Conservation (phyloP, 2,329 filamentous ascomycete species). For the Monosporascus sp. region DNA sequence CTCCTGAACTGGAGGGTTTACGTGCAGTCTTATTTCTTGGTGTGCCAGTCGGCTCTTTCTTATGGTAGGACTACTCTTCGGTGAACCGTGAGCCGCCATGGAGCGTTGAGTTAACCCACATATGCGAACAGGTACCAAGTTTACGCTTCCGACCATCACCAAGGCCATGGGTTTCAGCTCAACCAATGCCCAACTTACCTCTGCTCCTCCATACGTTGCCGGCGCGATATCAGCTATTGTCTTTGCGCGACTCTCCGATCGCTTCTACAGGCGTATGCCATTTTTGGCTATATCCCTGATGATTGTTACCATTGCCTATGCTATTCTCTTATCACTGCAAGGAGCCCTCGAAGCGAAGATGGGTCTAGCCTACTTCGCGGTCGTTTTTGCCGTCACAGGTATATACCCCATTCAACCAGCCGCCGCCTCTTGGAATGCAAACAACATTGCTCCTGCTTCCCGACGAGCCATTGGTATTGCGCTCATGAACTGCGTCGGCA, state of each 20-base stretch:
- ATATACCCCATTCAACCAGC: constrained; percentile 63
- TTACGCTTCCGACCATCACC: constrained; percentile 29
- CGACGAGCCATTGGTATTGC: constrained; percentile 34
- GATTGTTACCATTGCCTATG: constrained; percentile 58
- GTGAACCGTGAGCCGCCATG: not conserved
- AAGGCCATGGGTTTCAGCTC: constrained; percentile 30
- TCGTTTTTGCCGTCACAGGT: constrained; percentile 62
- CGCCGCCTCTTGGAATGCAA: constrained; percentile 63
- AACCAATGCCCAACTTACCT: constrained; percentile 41
- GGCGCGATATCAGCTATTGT: constrained; percentile 59
- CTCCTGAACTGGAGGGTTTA: constrained; percentile 10
- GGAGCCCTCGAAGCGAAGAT: constrained; percentile 37
- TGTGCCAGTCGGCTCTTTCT: constrained; percentile 20
- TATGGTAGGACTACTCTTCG: constrained; percentile 14
- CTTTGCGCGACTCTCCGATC: constrained; percentile 59
- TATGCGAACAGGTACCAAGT: constrained; percentile 19
- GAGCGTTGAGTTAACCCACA: not conserved
- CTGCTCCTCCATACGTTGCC: constrained; percentile 53
- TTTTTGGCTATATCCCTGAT: constrained; percentile 59
- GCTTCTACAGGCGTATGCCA: constrained; percentile 57
- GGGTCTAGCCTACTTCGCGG: constrained; percentile 59
- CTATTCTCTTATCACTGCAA: constrained; percentile 51
- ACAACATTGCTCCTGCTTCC: constrained; percentile 52
- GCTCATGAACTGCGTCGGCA: constrained; percentile 32
- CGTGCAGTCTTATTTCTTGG: constrained; percentile 13